Conservation (phyloP, 768 basidiomycete genomes). For the Leccinum subgranulosum region DNA sequence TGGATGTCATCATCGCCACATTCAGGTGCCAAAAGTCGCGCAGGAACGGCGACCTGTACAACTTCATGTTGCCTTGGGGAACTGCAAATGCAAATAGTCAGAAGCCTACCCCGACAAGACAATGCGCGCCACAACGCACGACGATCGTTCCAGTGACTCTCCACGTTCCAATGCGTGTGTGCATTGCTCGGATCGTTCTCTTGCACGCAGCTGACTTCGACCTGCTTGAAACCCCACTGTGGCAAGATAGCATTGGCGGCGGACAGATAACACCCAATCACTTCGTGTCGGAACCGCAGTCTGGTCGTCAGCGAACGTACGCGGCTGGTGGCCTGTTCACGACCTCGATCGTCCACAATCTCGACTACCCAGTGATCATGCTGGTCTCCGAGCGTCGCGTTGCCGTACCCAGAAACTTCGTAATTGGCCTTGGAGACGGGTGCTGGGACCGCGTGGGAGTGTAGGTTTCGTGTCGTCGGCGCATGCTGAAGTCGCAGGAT, state of each 20-base stretch:
- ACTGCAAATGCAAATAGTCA: constrained; percentile 44
- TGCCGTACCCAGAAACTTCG: constrained; percentile 95
- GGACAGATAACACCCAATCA: constrained; percentile 81
- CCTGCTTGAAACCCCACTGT: constrained; percentile 99
- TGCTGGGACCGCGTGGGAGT: constrained; percentile 86
- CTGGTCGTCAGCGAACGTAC: constrained; percentile 93
- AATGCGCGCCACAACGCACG: constrained; percentile 49
- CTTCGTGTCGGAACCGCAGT: constrained; percentile 75
- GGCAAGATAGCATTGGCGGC: constrained; percentile 89
- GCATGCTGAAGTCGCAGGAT: constrained; percentile 77
- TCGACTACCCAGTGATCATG: constrained; percentile 94
- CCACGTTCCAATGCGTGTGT: constrained; percentile 98
- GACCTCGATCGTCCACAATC: constrained; percentile 85
- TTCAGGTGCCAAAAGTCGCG: constrained; percentile 99
- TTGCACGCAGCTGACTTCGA: constrained; percentile 93
- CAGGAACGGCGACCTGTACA: constrained; percentile 88
- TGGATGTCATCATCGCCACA: constrained; percentile 99
- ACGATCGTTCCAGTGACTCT: constrained; percentile 95
- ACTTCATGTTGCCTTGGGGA: constrained; percentile 75
- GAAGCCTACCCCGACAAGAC: background rate
- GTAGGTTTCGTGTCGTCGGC: constrained; percentile 85
- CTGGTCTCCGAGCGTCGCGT: constrained; percentile 79
- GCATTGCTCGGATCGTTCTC: constrained; percentile 76
- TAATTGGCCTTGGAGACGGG: constrained; percentile 86
- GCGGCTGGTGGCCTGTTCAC: constrained; percentile 52